These are phyloP conservation scores for Globisporangium cederbergense DNA, from an alignment of 352 stramenopile species.

Conservation along the genomic window DNA sequence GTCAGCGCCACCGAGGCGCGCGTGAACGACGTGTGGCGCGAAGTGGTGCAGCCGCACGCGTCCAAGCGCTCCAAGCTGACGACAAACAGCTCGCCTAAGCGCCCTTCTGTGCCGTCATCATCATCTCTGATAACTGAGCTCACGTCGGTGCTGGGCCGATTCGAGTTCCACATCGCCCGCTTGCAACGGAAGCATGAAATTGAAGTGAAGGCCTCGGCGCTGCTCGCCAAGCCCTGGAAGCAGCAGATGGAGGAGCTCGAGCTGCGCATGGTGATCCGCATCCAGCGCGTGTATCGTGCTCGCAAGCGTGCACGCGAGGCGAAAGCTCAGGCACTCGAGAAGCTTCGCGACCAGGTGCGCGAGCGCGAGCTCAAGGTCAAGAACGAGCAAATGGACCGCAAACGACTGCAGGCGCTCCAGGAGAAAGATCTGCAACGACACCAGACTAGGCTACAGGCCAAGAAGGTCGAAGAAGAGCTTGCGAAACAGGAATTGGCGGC, in stretches of 20 bases:
- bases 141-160: slow-evolving; percentile 55
- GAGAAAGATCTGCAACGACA: slow-evolving; percentile 62
- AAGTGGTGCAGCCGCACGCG: slow-evolving; percentile 29
- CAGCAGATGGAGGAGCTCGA: slow-evolving; percentile 68
- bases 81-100: not conserved
- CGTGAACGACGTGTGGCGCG: slow-evolving; percentile 60
- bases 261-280: slow-evolving; percentile 62
- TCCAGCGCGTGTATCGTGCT: slow-evolving; percentile 67
- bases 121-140: slow-evolving; percentile 27
- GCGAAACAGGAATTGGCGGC: slow-evolving; percentile 29
- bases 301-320: slow-evolving; percentile 33
- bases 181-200: slow-evolving; percentile 55
- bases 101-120: not conserved
- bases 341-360: slow-evolving; percentile 47
- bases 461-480: slow-evolving; percentile 42
- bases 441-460: slow-evolving; percentile 50
- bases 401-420: slow-evolving; percentile 45
- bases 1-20: slow-evolving; percentile 42
- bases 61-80: not conserved
- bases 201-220: slow-evolving; percentile 46
- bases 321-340: slow-evolving; percentile 42
- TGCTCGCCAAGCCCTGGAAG: slow-evolving; percentile 60
- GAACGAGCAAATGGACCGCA: slow-evolving; percentile 51
- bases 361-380: slow-evolving; percentile 47
- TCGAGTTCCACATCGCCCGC: slow-evolving; percentile 47